Conservation (phyloP, 2,329 filamentous ascomycete genomes). For the Hansfordia pulvinata region DNA sequence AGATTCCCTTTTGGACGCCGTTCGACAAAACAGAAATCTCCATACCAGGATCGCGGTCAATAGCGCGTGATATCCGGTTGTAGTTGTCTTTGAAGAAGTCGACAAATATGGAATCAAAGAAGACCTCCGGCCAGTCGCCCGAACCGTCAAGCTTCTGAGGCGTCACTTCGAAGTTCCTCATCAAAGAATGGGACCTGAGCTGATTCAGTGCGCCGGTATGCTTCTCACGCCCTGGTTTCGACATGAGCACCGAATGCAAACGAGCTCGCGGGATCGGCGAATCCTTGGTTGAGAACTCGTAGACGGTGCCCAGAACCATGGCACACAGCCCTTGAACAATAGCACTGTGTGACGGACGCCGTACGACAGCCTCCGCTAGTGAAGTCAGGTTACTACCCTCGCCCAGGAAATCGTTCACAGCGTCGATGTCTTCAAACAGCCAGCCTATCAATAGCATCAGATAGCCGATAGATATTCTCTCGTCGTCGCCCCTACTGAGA, state of each 20-base stretch:
- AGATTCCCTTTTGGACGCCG: slow-evolving; percentile 77
- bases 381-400: slow-evolving; percentile 90
- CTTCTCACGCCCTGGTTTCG: slow-evolving; percentile 69
- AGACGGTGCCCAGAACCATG: slow-evolving; percentile 73
- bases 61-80: slow-evolving; percentile 66
- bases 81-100: slow-evolving; percentile 96
- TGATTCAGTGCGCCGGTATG: slow-evolving; percentile 74
- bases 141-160: slow-evolving; percentile 50
- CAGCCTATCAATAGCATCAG: slow-evolving; percentile 80
- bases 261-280: slow-evolving; percentile 76
- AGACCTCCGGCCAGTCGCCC: slow-evolving; percentile 60
- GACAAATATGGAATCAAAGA: slow-evolving; percentile 75
- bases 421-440: slow-evolving; percentile 85
- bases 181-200: slow-evolving; percentile 60
- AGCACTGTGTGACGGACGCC: slow-evolving; percentile 46
- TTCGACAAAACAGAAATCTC: slow-evolving; percentile 73
- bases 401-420: slow-evolving; percentile 81
- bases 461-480: slow-evolving; percentile 70
- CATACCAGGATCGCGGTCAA: slow-evolving; percentile 80
- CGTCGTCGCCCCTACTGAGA: slow-evolving; percentile 62
- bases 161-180: slow-evolving; percentile 83
- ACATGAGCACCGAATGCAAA: slow-evolving; percentile 64
- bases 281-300: slow-evolving; percentile 96
- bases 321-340: slow-evolving; percentile 74
- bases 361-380: slow-evolving; percentile 59